Conservation (phyloP, 2,329 filamentous ascomycete species). For the Beauveria scarabaeidicola region DNA sequence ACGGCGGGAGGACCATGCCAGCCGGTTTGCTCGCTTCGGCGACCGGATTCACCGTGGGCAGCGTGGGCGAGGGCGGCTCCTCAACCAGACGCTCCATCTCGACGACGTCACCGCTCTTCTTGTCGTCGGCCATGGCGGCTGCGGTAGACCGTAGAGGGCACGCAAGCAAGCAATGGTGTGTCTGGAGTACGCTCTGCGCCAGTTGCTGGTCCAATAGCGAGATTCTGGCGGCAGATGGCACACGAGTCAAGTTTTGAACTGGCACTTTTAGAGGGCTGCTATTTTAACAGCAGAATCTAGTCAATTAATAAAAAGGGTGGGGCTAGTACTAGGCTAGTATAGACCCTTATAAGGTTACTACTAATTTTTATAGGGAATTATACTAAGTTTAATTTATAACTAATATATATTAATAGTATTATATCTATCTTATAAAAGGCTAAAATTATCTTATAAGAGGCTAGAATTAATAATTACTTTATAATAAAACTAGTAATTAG, state of each 20-base stretch:
- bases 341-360: too few species aligned
- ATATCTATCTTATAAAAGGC: too few species aligned
- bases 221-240: not conserved
- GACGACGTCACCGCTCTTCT: not conserved
- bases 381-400: too few species aligned
- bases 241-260: not conserved
- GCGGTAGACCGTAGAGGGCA: not conserved
- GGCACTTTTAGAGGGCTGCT: too few species aligned
- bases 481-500: too few species aligned
- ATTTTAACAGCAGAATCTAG: too few species aligned
- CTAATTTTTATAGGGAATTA: too few species aligned
- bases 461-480: too few species aligned
- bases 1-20: not conserved
- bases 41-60: slow-evolving; percentile 4
- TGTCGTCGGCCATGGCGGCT: not conserved
- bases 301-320: too few species aligned
- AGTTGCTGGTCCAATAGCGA: not conserved
- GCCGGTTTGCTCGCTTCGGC: not conserved
- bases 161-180: not conserved
- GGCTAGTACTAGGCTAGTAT: too few species aligned
- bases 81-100: slow-evolving; percentile 6
- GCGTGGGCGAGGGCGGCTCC: not conserved
- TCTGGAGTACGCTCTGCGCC: not conserved
- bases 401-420: too few species aligned
- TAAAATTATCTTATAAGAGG: too few species aligned